phyloP scores from a whole-genome alignment of 2,329 filamentous ascomycete genomes.

The Trichoderma arundinaceum region DNA sequence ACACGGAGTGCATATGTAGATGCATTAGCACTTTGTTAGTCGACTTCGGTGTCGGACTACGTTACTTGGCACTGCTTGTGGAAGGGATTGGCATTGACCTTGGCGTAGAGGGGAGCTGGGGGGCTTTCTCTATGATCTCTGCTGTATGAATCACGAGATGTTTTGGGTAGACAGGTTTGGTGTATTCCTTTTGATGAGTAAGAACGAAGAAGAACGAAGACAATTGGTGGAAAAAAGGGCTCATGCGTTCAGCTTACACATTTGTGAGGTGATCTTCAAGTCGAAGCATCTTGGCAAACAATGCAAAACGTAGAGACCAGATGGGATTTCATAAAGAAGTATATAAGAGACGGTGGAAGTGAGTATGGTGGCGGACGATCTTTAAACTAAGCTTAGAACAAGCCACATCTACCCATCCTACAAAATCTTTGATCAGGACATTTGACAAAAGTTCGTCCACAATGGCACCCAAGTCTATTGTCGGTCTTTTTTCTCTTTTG shows the following conservation, averaged over 20 bases:
- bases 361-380: background rate
- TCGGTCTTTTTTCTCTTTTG: constrained; percentile 11
- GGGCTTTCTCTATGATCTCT: background rate
- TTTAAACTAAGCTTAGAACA: background rate
- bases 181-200: background rate
- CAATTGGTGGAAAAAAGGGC: constrained; percentile 17
- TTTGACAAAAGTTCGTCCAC: background rate
- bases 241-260: background rate
- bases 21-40: background rate
- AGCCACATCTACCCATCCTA: too few relatives aligned
- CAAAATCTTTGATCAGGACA: background rate
- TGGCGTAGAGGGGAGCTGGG: background rate
- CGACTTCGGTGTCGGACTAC: background rate
- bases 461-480: constrained; percentile 21
- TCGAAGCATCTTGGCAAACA: background rate
- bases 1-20: constrained; percentile 4
- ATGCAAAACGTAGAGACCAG: background rate
- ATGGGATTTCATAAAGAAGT: background rate
- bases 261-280: background rate
- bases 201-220: background rate
- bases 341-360: background rate
- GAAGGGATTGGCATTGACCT: background rate
- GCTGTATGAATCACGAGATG: background rate
- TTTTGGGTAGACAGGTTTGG: background rate
- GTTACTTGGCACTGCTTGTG: background rate